Conservation (phyloP, 768 basidiomycete genomes). For the Tubosaeta sp. region DNA sequence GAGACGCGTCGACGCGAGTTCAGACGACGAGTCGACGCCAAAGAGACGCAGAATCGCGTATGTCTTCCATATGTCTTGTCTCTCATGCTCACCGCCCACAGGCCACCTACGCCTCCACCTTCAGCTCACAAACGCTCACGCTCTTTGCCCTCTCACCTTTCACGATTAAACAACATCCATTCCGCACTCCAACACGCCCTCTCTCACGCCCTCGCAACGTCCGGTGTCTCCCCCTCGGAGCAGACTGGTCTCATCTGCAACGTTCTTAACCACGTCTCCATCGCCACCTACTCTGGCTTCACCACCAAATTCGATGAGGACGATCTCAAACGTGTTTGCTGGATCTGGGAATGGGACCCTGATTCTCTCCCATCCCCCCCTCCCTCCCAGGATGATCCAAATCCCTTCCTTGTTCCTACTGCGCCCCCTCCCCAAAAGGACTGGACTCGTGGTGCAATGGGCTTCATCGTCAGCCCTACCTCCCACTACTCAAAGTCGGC, state of each 20-base stretch:
- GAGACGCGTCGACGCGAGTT: conserved; percentile 52
- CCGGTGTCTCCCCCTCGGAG: conserved; percentile 69
- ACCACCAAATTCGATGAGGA: conserved; percentile 59
- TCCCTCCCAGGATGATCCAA: conserved; percentile 50
- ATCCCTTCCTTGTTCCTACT: conserved; percentile 61
- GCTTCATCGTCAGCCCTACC: conserved; percentile 66
- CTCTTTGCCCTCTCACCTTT: conserved; percentile 52
- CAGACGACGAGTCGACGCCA: conserved; percentile 54
- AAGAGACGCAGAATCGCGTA: conserved; percentile 64
- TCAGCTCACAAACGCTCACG: conserved; percentile 36
- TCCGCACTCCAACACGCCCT: conserved; percentile 76
- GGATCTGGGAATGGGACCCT: conserved; percentile 88
- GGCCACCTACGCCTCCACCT: conserved; percentile 57
- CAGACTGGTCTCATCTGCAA: conserved; percentile 75
- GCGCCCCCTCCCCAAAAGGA: conserved; percentile 44
- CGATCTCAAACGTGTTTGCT: conserved; percentile 73
- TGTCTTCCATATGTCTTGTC: conserved; percentile 1
- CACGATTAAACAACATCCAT: conserved; percentile 60
- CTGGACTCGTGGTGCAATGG: conserved; percentile 81
- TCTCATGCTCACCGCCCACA: conserved; percentile 20
- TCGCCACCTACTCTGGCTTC: conserved; percentile 65
- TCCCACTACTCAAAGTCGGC: conserved; percentile 67
- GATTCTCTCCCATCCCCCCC: conserved; percentile 32
- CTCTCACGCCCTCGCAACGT: conserved; percentile 81
- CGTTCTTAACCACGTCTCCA: conserved; percentile 73